Evolutionary conservation across 225 moss, liverwort and hornwort genomes (phyloP).

Genomic region (Bryum argenteum): DNA sequence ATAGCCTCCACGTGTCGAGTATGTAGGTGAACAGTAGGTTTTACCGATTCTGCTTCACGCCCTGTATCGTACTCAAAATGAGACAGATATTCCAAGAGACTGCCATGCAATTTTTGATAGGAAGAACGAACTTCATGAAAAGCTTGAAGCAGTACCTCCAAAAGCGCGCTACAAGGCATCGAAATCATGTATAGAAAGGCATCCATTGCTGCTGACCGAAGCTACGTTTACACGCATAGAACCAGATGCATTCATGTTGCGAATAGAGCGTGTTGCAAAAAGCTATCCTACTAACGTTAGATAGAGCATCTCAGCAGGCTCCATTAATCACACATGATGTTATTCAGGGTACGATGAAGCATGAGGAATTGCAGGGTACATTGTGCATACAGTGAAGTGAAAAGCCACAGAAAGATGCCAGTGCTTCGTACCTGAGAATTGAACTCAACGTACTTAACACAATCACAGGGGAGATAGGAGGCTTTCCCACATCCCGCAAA

Average conservation of each 20-base stretch:
- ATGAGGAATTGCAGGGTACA: conserved; percentile 29
- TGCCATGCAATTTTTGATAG: conserved; percentile 15
- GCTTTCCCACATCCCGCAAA: too few species aligned
- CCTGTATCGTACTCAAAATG: conserved; percentile 39
- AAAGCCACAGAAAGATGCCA: conserved; percentile 38
- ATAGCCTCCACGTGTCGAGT: conserved; percentile 63
- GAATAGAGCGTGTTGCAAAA: conserved; percentile 16
- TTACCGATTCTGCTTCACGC: conserved; percentile 46
- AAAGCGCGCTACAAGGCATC: conserved; percentile 75
- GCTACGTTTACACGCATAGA: conserved; percentile 72
- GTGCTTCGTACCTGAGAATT: conserved; percentile 63
- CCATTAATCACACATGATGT: neutral
- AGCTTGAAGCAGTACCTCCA: conserved; percentile 40
- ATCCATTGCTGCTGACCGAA: conserved; percentile 69
- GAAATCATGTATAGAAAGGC: conserved; percentile 78
- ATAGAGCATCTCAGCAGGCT: conserved; percentile 7
- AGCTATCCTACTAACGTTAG: conserved; percentile 15
- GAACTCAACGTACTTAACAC: conserved; percentile 59
- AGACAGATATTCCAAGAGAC: neutral
- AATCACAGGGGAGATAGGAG: too few species aligned
- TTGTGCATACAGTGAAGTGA: conserved; percentile 33
- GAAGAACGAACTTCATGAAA: conserved; percentile 29
- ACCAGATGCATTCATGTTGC: conserved; percentile 17
- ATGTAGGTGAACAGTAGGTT: conserved; percentile 46
- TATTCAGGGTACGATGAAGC: conserved; percentile 14